Evolutionary conservation across 225 moss, liverwort and hornwort genomes (phyloP), one percentile per base, ranked within the genome.

Genomic region (Marchantia paleacea): DNA sequence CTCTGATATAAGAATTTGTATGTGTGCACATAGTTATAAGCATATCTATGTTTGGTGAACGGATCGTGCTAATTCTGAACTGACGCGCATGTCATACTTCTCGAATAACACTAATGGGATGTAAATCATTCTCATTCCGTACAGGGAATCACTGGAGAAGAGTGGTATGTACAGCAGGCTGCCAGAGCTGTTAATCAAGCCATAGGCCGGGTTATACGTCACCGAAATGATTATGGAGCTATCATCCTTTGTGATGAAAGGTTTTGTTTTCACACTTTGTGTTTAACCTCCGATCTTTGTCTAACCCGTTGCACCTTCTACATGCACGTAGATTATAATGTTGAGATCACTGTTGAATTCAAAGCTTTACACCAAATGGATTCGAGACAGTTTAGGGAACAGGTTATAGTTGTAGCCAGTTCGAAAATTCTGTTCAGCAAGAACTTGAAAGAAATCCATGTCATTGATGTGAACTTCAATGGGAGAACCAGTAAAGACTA

Each of bases 91-190:
- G 22, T 64, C 28, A 20, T 22, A 3, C 61, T 55, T 10, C 13
- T 19, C 20, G 61, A 61, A 2, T 61, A 30, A 47, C 31, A 30
- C 15, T 57, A 48, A 63, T 63, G 47, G 75, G 52, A 18, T 61
- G 39, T 11, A 18, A 7, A n/a, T n/a, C n/a, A n/a, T n/a, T n/a
- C n/a, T n/a, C n/a, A n/a, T 55, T 75, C 24, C 15, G 0, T 80
- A 28, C 91, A 97, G 95, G 91, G 91, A 54, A 78, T 99, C 72
- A 89, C 84, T 84, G 97, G 95, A 69, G 97, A 99, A 86, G 97
- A 99, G 65, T 99, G 97, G 97, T 99, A 99, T 81, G 94, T 99
- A 65, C 97, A 99, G 83, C 97, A 99, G 88, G 97, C 97, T 48
- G 89, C 97, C n/a, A 91, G 97, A 70, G 95, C 97, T 80, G 97